Conservation (phyloP, 768 basidiomycete genomes). For the Chalciporus piperatus region DNA sequence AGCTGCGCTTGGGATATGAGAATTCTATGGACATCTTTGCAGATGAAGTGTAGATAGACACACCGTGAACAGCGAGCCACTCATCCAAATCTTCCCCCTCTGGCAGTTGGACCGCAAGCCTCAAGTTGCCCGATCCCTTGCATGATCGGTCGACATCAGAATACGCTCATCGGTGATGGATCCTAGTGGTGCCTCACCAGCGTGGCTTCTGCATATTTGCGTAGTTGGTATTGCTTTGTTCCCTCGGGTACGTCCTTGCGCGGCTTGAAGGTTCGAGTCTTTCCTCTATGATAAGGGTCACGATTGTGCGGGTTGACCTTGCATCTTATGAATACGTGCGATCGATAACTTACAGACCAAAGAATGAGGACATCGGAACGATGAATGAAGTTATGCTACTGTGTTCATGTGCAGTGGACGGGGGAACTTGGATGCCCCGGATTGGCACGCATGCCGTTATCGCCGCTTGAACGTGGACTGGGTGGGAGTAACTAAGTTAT, state of each 20-base stretch:
- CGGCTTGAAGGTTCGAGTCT: slow-evolving; percentile 94
- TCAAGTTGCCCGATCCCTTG: slow-evolving; percentile 93
- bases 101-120: slow-evolving; percentile 88
- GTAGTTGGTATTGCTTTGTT: slow-evolving; percentile 95
- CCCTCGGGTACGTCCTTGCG: slow-evolving; percentile 93
- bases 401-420: not conserved
- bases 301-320: slow-evolving; percentile 12
- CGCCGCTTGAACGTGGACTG: not conserved
- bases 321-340: slow-evolving; percentile 2
- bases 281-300: slow-evolving; percentile 52
- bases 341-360: slow-evolving; percentile 64
- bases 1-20: slow-evolving; percentile 46
- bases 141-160: slow-evolving; percentile 12
- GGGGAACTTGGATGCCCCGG: slow-evolving; percentile 2
- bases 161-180: not conserved
- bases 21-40: not conserved
- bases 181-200: slow-evolving; percentile 45
- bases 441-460: slow-evolving; percentile 9
- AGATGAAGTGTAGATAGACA: slow-evolving; percentile 21
- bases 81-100: slow-evolving; percentile 97
- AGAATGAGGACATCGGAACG: slow-evolving; percentile 76
- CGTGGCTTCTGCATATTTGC: slow-evolving; percentile 97
- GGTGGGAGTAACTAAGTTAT: too few species aligned
- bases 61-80: slow-evolving; percentile 99
- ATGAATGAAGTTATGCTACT: slow-evolving; percentile 10